Base-by-base conservation (phyloP, 176 grass and related monocot species). In the Phyllostachys edulis region DNA sequence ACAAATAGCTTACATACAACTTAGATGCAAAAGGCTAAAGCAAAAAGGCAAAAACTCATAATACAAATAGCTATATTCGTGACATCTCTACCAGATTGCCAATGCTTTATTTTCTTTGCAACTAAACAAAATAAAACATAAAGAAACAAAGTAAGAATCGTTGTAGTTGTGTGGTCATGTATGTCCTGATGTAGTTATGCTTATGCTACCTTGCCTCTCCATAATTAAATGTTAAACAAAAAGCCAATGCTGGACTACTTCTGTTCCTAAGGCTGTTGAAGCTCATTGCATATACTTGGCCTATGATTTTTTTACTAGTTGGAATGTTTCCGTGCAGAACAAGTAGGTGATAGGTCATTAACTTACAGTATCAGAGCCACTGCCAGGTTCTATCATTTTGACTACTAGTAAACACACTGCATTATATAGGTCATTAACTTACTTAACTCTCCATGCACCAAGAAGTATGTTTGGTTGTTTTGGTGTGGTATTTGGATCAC, bases 391-490 rank as follows among this genome's bases (percentile, higher is more conserved):
- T 81, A 40, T 40, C 34, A 69, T 56, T 69, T 57, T 69, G 9
- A 56, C 79, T 56, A 41, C 79, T 40, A 69, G 36, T 36, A 81
- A 26, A 81, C 37, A 57, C 2, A 57, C n/a, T 57, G 37, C n/a
- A 23, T 69, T 57, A 60, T 23, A 59, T 71, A 39, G 4, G 29
- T 29, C 29, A 29, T 29, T 29, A 29, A 63, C 44, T 29, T 83
- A 52, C 13, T 63, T 32, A 71, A 37, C 32, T 70, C 36, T 82
- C 34, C 42, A 63, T 29, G 46, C 0, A 69, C 23, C 21, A 76
- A 87, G 44, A 71, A 71, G 34, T 60, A 82, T 16, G 67, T 82
- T 72, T 63, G 40, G 51, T 62, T 61, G 16, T 85, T 69, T 71
- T 24, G 15, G 23, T 9, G 29, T 69, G 26, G 13, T 52, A 50